Evolutionary conservation across 75 land plant genomes (phyloP).

Genomic region (Pseudotsuga menziesii): DNA sequence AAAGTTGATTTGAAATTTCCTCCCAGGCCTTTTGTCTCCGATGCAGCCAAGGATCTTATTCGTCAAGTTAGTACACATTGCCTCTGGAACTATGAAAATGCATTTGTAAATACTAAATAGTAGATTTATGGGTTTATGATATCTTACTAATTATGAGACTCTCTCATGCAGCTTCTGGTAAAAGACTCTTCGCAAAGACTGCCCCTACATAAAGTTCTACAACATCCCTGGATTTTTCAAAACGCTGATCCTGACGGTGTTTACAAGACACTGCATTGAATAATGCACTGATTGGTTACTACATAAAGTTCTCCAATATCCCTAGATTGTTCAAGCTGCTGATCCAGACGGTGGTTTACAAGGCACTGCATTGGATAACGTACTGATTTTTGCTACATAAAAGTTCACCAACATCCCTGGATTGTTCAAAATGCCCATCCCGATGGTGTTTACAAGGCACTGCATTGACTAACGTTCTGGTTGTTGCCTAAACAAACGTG

Average conservation of each 20-base stretch:
- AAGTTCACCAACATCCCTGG: no score
- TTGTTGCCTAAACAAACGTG: no score
- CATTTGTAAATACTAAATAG: not conserved
- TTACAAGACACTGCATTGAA: constrained; percentile 8
- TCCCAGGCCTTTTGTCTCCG: constrained; percentile 65
- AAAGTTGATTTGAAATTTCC: constrained; percentile 91
- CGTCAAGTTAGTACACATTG: constrained; percentile 41
- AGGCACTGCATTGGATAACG: no score
- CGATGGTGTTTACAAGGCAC: no score
- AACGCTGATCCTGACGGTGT: constrained; percentile 86
- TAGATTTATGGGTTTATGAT: not conserved
- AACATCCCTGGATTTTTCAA: constrained; percentile 90
- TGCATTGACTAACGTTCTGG: no score
- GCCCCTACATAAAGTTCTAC: constrained; percentile 68
- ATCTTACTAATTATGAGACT: not conserved
- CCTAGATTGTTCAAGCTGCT: no score
- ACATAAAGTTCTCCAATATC: no score
- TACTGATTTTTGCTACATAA: no score
- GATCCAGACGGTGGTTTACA: no score
- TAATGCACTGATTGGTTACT: no score
- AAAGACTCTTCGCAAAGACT: constrained; percentile 77
- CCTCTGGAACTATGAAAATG: not conserved
- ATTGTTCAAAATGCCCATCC: no score
- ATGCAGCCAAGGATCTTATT: constrained; percentile 83
- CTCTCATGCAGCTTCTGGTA: constrained; percentile 55